Percentiles rank a stretch among this genome's conserved stretches.
Evolutionary conservation across 192 early-diverging fungal species (phyloP).

Genomic region (Linnemannia elongata): DNA sequence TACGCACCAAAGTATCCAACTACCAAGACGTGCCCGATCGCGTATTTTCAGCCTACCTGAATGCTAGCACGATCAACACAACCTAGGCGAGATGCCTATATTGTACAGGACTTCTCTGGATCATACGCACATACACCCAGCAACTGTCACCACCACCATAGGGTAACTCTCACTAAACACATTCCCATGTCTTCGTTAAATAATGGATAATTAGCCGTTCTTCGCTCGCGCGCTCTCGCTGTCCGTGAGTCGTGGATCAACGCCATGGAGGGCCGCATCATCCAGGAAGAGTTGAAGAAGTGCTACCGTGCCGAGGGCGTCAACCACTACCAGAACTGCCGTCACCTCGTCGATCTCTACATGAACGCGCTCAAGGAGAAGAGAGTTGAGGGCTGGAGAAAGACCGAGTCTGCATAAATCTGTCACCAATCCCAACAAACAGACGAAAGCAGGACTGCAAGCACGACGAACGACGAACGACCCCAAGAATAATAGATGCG

Average conservation of each 20-base stretch:
- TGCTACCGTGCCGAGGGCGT: constrained; percentile 94
- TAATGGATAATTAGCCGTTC: constrained; percentile 57
- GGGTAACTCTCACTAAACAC: too few species aligned
- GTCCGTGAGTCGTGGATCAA: constrained; percentile 94
- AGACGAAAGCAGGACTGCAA: neutral
- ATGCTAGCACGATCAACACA: neutral
- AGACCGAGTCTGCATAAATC: constrained; percentile 58
- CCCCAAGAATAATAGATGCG: neutral
- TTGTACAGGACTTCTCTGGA: too few species aligned
- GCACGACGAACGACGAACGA: neutral
- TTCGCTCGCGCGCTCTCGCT: constrained; percentile 81
- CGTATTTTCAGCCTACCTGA: neutral
- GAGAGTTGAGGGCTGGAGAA: constrained; percentile 67
- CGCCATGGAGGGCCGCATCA: constrained; percentile 86
- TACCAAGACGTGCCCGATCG: neutral
- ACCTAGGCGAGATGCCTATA: too few species aligned
- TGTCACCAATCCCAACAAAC: neutral
- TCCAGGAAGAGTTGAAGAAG: constrained; percentile 89
- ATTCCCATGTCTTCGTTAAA: too few species aligned
- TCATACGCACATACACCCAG: too few species aligned
- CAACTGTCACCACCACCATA: too few species aligned
- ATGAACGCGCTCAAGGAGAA: constrained; percentile 72
- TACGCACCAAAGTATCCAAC: neutral
- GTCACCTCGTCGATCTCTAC: constrained; percentile 85
- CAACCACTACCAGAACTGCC: constrained; percentile 95